phyloP scores from a whole-genome alignment of 176 grass and related monocot species.

The Secale cereale region DNA sequence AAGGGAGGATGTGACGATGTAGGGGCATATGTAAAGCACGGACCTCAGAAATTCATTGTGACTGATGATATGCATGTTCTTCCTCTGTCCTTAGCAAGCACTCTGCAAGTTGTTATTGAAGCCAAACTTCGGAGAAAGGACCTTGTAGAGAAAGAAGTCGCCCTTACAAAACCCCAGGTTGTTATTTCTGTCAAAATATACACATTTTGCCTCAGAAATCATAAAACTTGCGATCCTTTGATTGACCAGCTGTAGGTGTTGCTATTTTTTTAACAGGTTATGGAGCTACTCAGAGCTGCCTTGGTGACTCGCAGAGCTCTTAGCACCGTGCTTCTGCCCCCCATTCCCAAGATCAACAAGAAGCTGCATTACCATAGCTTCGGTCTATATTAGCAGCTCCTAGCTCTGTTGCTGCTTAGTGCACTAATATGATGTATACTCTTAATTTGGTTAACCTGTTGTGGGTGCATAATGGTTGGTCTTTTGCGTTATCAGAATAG shows the following conservation, averaged over 20 bases:
- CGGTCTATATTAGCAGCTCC: not conserved
- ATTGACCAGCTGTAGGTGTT: not conserved
- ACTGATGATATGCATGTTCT: not conserved
- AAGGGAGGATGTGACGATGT: rapidly evolving
- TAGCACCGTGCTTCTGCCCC: conserved; percentile 9
- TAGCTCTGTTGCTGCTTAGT: too few species aligned
- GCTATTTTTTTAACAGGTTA: not conserved
- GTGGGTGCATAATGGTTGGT: too few species aligned
- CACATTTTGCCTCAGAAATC: rapidly evolving
- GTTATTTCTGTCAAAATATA: too few species aligned
- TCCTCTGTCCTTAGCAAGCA: not conserved
- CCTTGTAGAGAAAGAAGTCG: conserved; percentile 3
- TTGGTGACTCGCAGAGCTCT: not conserved
- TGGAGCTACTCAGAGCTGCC: not conserved
- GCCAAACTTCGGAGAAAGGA: not conserved
- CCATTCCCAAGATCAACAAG: not conserved
- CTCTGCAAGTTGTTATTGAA: not conserved
- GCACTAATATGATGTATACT: too few species aligned
- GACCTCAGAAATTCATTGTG: not conserved
- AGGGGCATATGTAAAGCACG: not conserved
- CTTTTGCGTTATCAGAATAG: too few species aligned
- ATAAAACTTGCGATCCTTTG: not conserved
- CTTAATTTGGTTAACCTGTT: too few species aligned
- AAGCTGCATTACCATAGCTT: not conserved
- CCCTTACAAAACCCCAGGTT: not conserved